Evolutionary conservation across 73 alveolate species (phyloP), one percentile per base, ranked within the genome.

Genomic region (Durusdinium trenchii): DNA sequence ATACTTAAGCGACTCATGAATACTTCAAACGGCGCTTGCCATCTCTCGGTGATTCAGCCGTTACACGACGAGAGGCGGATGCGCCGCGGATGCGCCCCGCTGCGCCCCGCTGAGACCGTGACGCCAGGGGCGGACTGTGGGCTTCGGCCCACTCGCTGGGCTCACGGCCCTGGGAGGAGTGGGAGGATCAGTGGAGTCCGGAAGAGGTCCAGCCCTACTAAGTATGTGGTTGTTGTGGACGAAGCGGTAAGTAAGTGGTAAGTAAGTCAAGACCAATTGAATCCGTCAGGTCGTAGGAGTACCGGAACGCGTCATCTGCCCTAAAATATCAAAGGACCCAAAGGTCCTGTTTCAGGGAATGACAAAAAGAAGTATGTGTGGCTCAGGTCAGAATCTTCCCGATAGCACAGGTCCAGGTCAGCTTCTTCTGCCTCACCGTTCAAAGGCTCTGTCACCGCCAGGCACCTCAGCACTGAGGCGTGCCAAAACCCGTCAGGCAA

Each of bases 51-150:
- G 64, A 20, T 9, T 20, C 64, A 54, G 20, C 28, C 9, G 20
- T 20, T 20, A 9, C 64, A 54, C 9, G 20, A 54, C 20, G 9
- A 9, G 28, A 9, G 28, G 64, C 9, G 20, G 28, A 9, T 54
- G 28, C 64, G 38, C 79, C 42, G 12, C 42, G 42, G 42, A 64
- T 9, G 42, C 79, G 9, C 6, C 79, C n/a, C n/a, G 12, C 28
- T 64, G 42, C 6, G n/a, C 45, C 42, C 79, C n/a, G 18, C 54
- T 26, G 3, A 52, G 85, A 26, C 30, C 85, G 54, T 14, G 51
- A 38, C 85, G 85, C 85, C 48, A 73, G 38, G 48, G 85, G 85
- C 23, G 85, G 54, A 52, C 54, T 36, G 85, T 38, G 85, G 32
- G 85, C 54, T 52, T 73, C 85, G 54, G 85, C 32, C 85, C 85